Base-by-base conservation (phyloP, 257 asterid genomes). In the Perilla frutescens region DNA sequence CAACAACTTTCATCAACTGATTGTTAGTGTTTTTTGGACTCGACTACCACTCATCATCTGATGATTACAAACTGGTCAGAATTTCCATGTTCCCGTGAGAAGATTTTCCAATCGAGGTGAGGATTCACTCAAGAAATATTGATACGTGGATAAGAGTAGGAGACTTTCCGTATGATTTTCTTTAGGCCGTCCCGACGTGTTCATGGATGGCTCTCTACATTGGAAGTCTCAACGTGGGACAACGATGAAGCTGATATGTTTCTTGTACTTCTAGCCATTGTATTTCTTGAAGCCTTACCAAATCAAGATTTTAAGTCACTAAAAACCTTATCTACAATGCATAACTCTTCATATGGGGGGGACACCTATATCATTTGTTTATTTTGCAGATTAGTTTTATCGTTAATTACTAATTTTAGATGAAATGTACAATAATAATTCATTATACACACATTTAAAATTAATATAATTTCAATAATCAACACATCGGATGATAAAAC, bases 91-190 rank as follows among this genome's bases (percentile, higher is more conserved):
- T 73, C 7, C 6, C 9, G 31, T 1, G 45, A 4, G n/a, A 3
- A 6, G 72, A 73, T 9, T 20, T 54, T 40, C 63, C 1, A 13
- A 63, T 58, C 1, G 78, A 73, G 29, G 72, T 64, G 39, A 53
- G 63, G 49, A 43, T 73, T 5, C 63, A 73, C 32, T 73, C 72
- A 0, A 62, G 78, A 73, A 73, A 73, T 8, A 63, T n/a, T 3
- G 13, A 55, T 6, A 1, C 40, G 32, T 73, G 72, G 78, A 41
- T 6, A 37, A 63, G 66, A 34, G 45, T 53, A 2, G 34, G 8
- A 1, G 78, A 73, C 29, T 73, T 51, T 20, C 77, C 77, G 1
- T 73, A 73, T 8, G 71, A 73, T 51, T 26, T 34, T 71, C 77
- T 1, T 1, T 13, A 29, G 29, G 5, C 2, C 49, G 56, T 1